Base-by-base conservation (phyloP, 345 rosid species). In the Hibiscus mutabilis region DNA sequence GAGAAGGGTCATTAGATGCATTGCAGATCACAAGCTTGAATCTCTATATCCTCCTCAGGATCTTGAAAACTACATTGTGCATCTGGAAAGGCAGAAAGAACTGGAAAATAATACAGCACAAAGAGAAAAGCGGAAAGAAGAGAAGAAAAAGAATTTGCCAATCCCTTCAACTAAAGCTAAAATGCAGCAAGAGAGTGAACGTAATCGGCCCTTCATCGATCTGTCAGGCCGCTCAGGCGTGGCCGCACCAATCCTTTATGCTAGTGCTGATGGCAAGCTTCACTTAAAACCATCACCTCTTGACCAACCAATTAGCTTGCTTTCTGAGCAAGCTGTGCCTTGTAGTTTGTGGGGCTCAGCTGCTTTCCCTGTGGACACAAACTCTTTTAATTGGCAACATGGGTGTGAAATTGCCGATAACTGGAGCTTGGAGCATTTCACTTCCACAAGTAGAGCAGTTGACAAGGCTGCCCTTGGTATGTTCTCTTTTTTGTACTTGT, bases 1-100 rank as follows among this genome's bases (percentile, higher is more conserved):
- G 8, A 73, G 33, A 63, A 25, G 57, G 58, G 78, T 76, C 29
- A 14, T 73, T 19, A 74, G 60, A 77, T 85, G 82, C 75, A 51
- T 81, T 46, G 65, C 53, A 14, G 71, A 66, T n/a, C 63, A 67
- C 76, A 63, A 70, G 56, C 73, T 85, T 13, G 76, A 75, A 18
- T 75, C 66, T 6, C 33, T 13, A 56, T 61, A 29, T 13, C 63
- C 73, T 21, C 56, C 53, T 42, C 35, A 56, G 73, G 9, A 24
- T 35, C 66, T 71, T 29, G 59, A 71, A 60, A 18, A 60, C 46
- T 35, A 59, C 13, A 60, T 82, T 37, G 14, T 31, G 18, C 14
- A 22, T 29, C 63, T 80, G 14, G 77, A 79, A 72, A 75, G 24
- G 35, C 59, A 51, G 52, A 73, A 63, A 40, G 60, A 49, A 10